Evolutionary conservation across 2,329 filamentous ascomycete species (phyloP).

Genomic region (Rhynchosporium graminicola): DNA sequence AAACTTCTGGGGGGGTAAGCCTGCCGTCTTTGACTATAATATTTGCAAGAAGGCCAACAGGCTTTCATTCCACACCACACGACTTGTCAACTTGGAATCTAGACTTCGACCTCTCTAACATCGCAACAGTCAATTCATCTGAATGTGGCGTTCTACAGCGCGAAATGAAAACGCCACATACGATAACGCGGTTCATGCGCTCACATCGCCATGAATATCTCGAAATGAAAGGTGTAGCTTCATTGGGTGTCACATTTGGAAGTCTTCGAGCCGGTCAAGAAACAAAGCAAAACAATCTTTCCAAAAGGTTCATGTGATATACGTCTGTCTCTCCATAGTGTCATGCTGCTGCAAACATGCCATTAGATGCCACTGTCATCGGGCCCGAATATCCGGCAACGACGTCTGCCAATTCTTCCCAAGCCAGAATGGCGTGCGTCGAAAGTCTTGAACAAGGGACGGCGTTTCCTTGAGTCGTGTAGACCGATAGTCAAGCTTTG

Average conservation of each 20-base stretch:
- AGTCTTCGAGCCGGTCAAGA: neutral
- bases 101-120: neutral
- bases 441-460: neutral
- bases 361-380: no score
- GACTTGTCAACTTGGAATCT: neutral
- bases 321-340: no score
- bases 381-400: no score
- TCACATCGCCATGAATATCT: neutral
- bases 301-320: no score
- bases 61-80: neutral
- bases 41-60: neutral
- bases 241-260: neutral
- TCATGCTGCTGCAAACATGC: no score
- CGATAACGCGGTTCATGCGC: neutral
- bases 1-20: neutral
- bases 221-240: neutral
- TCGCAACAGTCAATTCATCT: neutral
- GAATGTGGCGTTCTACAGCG: neutral
- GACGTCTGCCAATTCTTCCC: neutral
- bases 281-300: no score
- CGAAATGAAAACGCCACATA: neutral
- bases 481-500: neutral
- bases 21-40: neutral
- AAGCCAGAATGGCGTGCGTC: neutral
- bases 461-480: neutral